These are phyloP conservation scores for Termitomyces sp. DNA, from an alignment of 768 basidiomycete genomes.

Conservation along the genomic window DNA sequence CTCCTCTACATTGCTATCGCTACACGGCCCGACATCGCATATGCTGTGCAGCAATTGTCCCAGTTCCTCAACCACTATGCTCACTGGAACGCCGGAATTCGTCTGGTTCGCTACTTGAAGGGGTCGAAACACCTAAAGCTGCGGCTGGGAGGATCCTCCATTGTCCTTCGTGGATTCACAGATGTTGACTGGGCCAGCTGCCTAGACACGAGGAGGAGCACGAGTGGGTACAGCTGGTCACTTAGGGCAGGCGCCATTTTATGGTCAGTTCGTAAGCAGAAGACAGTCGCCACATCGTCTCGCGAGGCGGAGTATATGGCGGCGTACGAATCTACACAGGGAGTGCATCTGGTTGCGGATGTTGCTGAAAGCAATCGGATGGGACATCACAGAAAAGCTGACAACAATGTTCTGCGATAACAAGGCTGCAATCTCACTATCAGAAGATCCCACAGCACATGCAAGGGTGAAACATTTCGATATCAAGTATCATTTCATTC, in stretches of 20 bases:
- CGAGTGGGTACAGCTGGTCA: conserved; percentile 19
- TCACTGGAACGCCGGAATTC: too few species aligned
- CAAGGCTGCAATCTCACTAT: conserved; percentile 25
- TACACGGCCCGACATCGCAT: too few species aligned
- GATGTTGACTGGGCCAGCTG: conserved; percentile 20
- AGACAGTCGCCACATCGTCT: conserved; percentile 12
- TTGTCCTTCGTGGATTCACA: conserved; percentile 3
- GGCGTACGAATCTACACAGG: neutral
- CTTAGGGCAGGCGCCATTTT: conserved; percentile 16
- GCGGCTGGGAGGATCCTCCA: too few species aligned
- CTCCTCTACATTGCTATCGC: too few species aligned
- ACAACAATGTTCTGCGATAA: conserved; percentile 27
- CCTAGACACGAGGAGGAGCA: conserved; percentile 11
- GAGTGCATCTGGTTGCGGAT: neutral
- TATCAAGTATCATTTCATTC: too few species aligned
- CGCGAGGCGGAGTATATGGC: conserved; percentile 20
- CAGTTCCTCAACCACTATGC: too few species aligned
- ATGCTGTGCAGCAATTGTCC: too few species aligned
- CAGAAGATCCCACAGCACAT: conserved; percentile 21
- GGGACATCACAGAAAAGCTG: neutral
- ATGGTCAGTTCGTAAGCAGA: conserved; percentile 5
- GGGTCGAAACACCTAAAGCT: too few species aligned
- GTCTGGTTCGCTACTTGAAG: too few species aligned
- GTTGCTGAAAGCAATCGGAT: neutral
- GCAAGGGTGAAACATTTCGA: too few species aligned